Conservation (phyloP, 176 grass and related monocot species). For the Ensete ventricosum region DNA sequence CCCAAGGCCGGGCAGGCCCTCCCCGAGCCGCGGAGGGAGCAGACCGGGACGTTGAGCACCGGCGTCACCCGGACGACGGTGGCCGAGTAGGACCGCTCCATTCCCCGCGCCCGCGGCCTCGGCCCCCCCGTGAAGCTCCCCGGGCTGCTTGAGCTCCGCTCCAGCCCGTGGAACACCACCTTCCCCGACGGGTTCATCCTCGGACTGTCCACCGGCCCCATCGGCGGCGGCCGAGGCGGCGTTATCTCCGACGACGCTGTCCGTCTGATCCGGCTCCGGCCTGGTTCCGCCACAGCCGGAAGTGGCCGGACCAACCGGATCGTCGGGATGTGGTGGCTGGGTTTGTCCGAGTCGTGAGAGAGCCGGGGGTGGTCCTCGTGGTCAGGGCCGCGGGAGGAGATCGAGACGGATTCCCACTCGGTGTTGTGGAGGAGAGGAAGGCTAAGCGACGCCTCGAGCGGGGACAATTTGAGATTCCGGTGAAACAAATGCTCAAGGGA, state of each 20-base stretch:
- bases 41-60: slow-evolving; percentile 81
- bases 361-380: slow-evolving; percentile 66
- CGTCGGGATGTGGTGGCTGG: slow-evolving; percentile 19
- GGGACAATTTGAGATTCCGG: slow-evolving; percentile 31
- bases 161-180: slow-evolving; percentile 86
- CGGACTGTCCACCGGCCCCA: slow-evolving; percentile 23
- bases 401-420: slow-evolving; percentile 57
- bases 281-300: slow-evolving; percentile 8
- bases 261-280: slow-evolving; percentile 11
- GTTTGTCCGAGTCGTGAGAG: slow-evolving; percentile 67
- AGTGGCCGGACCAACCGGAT: slow-evolving; percentile 13
- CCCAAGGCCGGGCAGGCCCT: slow-evolving; percentile 55
- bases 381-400: slow-evolving; percentile 69
- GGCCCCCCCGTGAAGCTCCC: slow-evolving; percentile 60
- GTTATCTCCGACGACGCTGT: slow-evolving; percentile 25
- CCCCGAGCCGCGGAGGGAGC: slow-evolving; percentile 42
- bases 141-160: slow-evolving; percentile 78
- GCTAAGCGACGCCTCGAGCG: slow-evolving; percentile 22
- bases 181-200: slow-evolving; percentile 88
- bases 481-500: slow-evolving; percentile 65
- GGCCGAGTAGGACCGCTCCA: slow-evolving; percentile 81
- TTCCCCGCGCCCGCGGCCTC: slow-evolving; percentile 40
- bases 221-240: neutral
- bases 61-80: slow-evolving; percentile 54
- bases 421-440: slow-evolving; percentile 72